phyloP scores from a whole-genome alignment of 2,329 filamentous ascomycete genomes.

The Plectosphaerella plurivora region DNA sequence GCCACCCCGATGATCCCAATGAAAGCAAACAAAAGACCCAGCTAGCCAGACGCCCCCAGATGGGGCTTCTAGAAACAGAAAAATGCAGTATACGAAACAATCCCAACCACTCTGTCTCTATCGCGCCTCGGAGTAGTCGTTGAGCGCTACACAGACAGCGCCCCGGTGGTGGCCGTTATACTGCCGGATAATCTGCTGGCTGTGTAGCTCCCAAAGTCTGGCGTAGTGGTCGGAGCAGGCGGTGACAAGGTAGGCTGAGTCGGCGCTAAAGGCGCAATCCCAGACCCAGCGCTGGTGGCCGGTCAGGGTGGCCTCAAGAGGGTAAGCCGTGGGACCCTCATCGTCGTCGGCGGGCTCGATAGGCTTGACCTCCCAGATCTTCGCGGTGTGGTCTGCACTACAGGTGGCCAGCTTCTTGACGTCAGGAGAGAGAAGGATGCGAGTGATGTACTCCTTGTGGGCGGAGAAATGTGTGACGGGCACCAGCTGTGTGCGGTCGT shows the following conservation, averaged over 20 bases:
- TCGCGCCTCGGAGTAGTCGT: constrained; percentile 69
- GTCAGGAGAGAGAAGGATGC: constrained; percentile 85
- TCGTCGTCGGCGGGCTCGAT: constrained; percentile 44
- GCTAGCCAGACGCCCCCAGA: too few relatives aligned
- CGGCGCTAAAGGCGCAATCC: constrained; percentile 94
- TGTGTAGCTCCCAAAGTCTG: constrained; percentile 81
- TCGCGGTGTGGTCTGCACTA: constrained; percentile 87
- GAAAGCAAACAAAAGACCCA: too few relatives aligned
- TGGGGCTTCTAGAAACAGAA: not conserved
- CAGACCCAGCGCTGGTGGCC: constrained; percentile 96
- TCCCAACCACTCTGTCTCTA: constrained; percentile 7
- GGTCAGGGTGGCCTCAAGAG: constrained; percentile 79
- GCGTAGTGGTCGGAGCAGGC: constrained; percentile 94
- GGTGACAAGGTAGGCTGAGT: constrained; percentile 88
- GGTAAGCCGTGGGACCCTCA: constrained; percentile 56
- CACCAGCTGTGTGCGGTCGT: constrained; percentile 77
- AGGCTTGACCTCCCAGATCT: constrained; percentile 89
- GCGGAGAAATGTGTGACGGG: constrained; percentile 87
- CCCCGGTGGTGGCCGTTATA: constrained; percentile 94
- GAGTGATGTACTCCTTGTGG: constrained; percentile 89
- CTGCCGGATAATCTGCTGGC: constrained; percentile 86
- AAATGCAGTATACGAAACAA: constrained; percentile 8
- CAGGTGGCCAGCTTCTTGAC: constrained; percentile 93
- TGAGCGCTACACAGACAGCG: constrained; percentile 86
- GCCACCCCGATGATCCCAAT: constrained; percentile 7